Evolutionary conservation across 2,329 filamentous ascomycete species (phyloP).

Genomic region (Clonostachys byssicola): DNA sequence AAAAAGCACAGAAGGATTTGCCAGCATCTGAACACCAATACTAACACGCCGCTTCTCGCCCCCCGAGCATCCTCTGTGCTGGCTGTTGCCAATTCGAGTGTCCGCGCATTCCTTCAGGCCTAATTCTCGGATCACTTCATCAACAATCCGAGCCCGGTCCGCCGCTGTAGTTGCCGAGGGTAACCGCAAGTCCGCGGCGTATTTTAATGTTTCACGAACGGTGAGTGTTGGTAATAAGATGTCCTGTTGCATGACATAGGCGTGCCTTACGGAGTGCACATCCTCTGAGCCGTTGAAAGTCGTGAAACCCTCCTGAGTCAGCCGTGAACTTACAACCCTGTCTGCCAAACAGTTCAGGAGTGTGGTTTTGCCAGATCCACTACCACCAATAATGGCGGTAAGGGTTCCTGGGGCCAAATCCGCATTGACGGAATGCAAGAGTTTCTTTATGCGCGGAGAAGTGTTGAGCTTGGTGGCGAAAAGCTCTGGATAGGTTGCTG

Average conservation of each 20-base stretch:
- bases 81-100: slow-evolving; percentile 67
- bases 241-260: slow-evolving; percentile 76
- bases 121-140: slow-evolving; percentile 72
- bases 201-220: slow-evolving; percentile 69
- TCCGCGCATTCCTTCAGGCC: slow-evolving; percentile 74
- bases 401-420: slow-evolving; percentile 61
- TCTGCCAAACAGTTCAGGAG: slow-evolving; percentile 69
- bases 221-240: slow-evolving; percentile 69
- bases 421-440: slow-evolving; percentile 61
- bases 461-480: slow-evolving; percentile 30
- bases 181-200: slow-evolving; percentile 68
- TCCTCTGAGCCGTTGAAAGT: slow-evolving; percentile 58
- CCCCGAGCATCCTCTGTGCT: slow-evolving; percentile 72
- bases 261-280: slow-evolving; percentile 51
- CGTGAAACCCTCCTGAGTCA: slow-evolving; percentile 47
- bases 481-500: slow-evolving; percentile 37
- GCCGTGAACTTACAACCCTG: slow-evolving; percentile 53
- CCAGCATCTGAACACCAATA: slow-evolving; percentile 74
- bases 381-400: slow-evolving; percentile 72
- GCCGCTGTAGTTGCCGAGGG: slow-evolving; percentile 55
- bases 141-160: slow-evolving; percentile 61
- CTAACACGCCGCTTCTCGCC: slow-evolving; percentile 75
- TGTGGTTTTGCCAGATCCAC: slow-evolving; percentile 70
- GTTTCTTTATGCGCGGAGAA: slow-evolving; percentile 35
- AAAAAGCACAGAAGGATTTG: slow-evolving; percentile 74